phyloP scores from a whole-genome alignment of 2,329 filamentous ascomycete species.

The Cladobotryum protrusum region DNA sequence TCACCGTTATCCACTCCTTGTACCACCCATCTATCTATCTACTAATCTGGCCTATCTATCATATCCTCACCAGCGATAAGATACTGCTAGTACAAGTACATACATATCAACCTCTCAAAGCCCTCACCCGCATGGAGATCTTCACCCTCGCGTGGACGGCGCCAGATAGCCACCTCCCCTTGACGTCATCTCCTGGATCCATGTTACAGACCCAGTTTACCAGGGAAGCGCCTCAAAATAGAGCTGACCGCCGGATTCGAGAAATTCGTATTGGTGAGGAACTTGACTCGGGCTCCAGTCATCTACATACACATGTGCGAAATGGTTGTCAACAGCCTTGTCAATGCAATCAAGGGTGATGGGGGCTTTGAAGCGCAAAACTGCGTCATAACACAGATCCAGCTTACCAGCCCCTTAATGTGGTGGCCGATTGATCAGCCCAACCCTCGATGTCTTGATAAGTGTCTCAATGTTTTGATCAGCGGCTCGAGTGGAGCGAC shows the following conservation, averaged over 20 bases:
- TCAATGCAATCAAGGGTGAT: too few relatives aligned
- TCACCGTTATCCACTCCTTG: too few relatives aligned
- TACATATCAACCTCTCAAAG: not conserved
- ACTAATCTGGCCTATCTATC: not conserved
- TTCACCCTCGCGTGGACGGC: not conserved
- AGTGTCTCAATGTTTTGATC: not conserved
- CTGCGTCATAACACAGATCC: conserved; percentile 4
- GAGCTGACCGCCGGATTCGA: conserved; percentile 1
- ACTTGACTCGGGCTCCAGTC: not conserved
- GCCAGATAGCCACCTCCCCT: not conserved
- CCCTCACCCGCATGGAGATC: not conserved
- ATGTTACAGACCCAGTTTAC: conserved; percentile 3
- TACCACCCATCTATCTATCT: not conserved
- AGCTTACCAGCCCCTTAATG: not conserved
- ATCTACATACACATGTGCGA: not conserved
- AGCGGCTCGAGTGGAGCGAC: not conserved
- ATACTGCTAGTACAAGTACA: not conserved
- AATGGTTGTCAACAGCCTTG: not conserved
- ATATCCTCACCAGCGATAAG: not conserved
- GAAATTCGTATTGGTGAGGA: not conserved
- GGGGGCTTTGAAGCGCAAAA: not conserved
- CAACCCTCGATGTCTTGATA: not conserved
- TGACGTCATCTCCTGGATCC: conserved; percentile 5
- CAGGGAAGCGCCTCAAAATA: not conserved
- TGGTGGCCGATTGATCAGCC: not conserved